A percentile compares a stretch with the other conserved stretches of the same genome.
phyloP scores from a whole-genome alignment of 2,329 filamentous ascomycete species.

The Sclerotinia borealis region DNA sequence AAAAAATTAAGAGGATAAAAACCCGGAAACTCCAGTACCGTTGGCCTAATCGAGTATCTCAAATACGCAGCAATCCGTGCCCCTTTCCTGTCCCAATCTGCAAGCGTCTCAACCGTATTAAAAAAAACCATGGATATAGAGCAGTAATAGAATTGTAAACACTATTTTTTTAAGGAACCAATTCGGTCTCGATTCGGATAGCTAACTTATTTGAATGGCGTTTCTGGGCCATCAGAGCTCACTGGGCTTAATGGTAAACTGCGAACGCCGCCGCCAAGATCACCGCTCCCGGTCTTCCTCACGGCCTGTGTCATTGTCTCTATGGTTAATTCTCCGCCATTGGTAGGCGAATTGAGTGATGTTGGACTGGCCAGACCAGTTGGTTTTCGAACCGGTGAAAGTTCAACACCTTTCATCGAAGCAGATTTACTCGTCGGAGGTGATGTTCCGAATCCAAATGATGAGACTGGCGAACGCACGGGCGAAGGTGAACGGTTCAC shows the following conservation, averaged over 20 bases:
- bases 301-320: constrained; percentile 93
- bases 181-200: constrained; percentile 5
- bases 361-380: constrained; percentile 56
- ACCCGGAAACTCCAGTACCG: constrained; percentile 4
- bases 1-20: neutral
- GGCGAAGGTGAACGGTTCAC: constrained; percentile 71
- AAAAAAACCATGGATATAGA: constrained; percentile 25
- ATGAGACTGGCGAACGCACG: constrained; percentile 71
- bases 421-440: constrained; percentile 71
- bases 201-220: constrained; percentile 23
- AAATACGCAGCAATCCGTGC: constrained; percentile 14
- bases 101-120: constrained; percentile 16
- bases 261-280: constrained; percentile 52
- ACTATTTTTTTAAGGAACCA: neutral
- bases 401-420: constrained; percentile 67
- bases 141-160: constrained; percentile 13
- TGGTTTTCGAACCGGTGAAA: constrained; percentile 50
- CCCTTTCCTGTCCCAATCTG: constrained; percentile 13
- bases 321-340: constrained; percentile 69
- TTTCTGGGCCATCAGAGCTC: constrained; percentile 35
- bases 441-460: constrained; percentile 60
- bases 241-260: constrained; percentile 55
- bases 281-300: constrained; percentile 76
- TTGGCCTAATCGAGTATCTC: constrained; percentile 16
- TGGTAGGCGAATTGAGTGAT: constrained; percentile 46